These are phyloP conservation scores for Aureobasidium sp. DNA, from an alignment of 2,329 filamentous ascomycete genomes.

Conservation along the genomic window DNA sequence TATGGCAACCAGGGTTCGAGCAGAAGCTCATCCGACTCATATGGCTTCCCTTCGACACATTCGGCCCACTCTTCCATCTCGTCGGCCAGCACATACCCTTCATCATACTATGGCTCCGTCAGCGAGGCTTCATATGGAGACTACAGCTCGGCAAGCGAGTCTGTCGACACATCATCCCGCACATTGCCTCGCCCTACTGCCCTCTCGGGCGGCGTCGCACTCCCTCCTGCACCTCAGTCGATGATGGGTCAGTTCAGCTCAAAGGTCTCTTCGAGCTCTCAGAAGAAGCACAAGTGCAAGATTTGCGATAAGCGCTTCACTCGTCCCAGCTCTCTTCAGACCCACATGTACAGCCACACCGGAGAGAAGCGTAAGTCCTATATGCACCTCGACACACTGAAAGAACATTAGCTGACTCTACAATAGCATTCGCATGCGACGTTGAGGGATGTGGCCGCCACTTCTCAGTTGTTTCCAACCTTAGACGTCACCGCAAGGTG, in stretches of 20 bases:
- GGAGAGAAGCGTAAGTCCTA: constrained; percentile 85
- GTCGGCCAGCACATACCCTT: constrained; percentile 67
- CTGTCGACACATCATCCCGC: constrained; percentile 72
- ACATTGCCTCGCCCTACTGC: constrained; percentile 75
- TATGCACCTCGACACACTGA: background rate
- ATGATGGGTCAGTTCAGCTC: constrained; percentile 99
- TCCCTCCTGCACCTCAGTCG: constrained; percentile 79
- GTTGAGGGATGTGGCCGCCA: constrained; percentile 91
- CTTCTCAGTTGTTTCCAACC: constrained; percentile 94
- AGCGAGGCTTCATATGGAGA: constrained; percentile 78
- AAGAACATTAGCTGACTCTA: constrained; percentile 19
- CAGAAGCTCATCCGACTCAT: constrained; percentile 73
- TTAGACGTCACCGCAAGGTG: constrained; percentile 90
- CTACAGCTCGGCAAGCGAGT: constrained; percentile 86
- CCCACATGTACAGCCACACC: constrained; percentile 97
- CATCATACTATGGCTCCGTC: constrained; percentile 78
- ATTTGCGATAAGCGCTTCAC: constrained; percentile 98
- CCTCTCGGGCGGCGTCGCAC: constrained; percentile 49
- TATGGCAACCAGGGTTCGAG: constrained; percentile 61
- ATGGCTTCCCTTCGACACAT: constrained; percentile 81
- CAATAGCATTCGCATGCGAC: constrained; percentile 81
- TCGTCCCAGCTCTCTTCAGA: constrained; percentile 86
- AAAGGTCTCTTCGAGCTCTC: constrained; percentile 88
- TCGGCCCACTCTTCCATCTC: constrained; percentile 89
- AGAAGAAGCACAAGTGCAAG: constrained; percentile 99